phyloP scores from a whole-genome alignment of 495 filamentous ascomycete species.

The Hyaloscypha finlandica region DNA sequence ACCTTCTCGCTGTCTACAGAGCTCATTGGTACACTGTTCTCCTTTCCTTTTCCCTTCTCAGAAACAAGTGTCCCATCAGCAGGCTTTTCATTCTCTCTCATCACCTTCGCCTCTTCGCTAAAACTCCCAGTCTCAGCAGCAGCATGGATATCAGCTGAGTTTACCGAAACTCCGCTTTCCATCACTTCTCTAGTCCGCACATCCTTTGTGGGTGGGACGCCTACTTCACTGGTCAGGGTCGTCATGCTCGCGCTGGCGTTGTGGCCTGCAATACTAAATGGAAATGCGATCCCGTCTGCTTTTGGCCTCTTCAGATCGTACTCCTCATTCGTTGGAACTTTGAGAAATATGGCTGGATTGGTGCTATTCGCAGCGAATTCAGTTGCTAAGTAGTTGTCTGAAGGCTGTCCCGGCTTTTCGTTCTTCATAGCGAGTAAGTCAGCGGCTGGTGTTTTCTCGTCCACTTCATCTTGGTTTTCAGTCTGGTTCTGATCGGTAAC shows the following conservation, averaged over 20 bases:
- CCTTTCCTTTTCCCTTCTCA: neutral
- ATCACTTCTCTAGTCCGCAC: slow-evolving; percentile 15
- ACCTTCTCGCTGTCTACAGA: neutral
- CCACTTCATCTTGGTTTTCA: slow-evolving; percentile 19
- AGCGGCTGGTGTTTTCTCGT: slow-evolving; percentile 39
- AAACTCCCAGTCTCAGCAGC: neutral
- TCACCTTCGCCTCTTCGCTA: slow-evolving; percentile 1
- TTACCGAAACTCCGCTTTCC: slow-evolving; percentile 15
- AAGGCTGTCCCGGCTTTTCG: neutral
- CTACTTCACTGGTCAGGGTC: slow-evolving; percentile 37
- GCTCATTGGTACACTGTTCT: neutral
- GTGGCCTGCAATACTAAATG: slow-evolving; percentile 51
- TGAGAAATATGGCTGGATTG: slow-evolving; percentile 17
- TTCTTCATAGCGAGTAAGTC: slow-evolving; percentile 33
- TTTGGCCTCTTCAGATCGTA: slow-evolving; percentile 47
- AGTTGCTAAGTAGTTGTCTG: slow-evolving; percentile 4
- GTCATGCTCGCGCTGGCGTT: slow-evolving; percentile 56
- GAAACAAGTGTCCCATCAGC: neutral
- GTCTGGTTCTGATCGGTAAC: slow-evolving; percentile 47
- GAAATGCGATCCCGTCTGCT: slow-evolving; percentile 50
- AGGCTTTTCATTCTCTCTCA: neutral
- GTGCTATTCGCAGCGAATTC: slow-evolving; percentile 4
- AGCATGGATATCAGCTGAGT: slow-evolving; percentile 9
- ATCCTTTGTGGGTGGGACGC: slow-evolving; percentile 24
- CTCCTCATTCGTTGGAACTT: slow-evolving; percentile 29